These are phyloP conservation scores for Xylariaceae sp. DNA, from an alignment of 2,329 filamentous ascomycete genomes.

Conservation along the genomic window DNA sequence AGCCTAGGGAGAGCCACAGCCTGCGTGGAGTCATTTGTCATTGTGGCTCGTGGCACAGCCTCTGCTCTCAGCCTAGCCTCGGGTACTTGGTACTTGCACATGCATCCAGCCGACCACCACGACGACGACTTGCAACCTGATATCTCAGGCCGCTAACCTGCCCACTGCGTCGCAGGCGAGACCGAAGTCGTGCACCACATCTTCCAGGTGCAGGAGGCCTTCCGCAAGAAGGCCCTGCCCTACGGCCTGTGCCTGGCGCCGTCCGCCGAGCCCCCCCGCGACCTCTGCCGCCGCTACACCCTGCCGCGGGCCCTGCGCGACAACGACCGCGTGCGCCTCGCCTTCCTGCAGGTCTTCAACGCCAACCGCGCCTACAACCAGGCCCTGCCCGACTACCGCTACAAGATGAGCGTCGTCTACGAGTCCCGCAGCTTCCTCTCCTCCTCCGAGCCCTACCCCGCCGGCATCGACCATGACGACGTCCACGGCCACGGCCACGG, in stretches of 20 bases:
- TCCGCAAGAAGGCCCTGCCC: conserved; percentile 10
- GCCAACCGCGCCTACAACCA: conserved; percentile 17
- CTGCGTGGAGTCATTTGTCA: too few species aligned
- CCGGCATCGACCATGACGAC: conserved; percentile 28
- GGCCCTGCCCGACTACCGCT: conserved; percentile 13
- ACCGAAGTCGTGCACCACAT: conserved; percentile 11
- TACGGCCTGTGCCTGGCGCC: conserved; percentile 7
- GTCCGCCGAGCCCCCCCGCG: conserved; percentile 4
- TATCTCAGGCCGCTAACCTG: conserved; percentile 14
- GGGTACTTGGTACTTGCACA: background rate
- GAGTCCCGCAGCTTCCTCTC: conserved; percentile 42
- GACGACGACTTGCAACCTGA: conserved; percentile 6
- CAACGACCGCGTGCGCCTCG: conserved; percentile 30
- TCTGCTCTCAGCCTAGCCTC: too few species aligned
- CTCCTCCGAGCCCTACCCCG: conserved; percentile 40
- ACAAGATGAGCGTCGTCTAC: conserved; percentile 44
- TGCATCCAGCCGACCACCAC: conserved; percentile 1
- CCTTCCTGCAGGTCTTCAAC: conserved; percentile 32
- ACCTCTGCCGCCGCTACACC: conserved; percentile 18
- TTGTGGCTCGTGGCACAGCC: too few species aligned
- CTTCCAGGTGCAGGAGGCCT: conserved; percentile 9
- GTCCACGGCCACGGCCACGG: conserved; percentile 24
- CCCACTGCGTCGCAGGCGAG: conserved; percentile 7
- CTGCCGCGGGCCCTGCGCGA: conserved; percentile 14
- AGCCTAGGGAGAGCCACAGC: too few species aligned